Percentiles rank a stretch among this genome's conserved stretches.
Conservation (phyloP, 208 protist species). For the Naegleria lovaniensis region DNA sequence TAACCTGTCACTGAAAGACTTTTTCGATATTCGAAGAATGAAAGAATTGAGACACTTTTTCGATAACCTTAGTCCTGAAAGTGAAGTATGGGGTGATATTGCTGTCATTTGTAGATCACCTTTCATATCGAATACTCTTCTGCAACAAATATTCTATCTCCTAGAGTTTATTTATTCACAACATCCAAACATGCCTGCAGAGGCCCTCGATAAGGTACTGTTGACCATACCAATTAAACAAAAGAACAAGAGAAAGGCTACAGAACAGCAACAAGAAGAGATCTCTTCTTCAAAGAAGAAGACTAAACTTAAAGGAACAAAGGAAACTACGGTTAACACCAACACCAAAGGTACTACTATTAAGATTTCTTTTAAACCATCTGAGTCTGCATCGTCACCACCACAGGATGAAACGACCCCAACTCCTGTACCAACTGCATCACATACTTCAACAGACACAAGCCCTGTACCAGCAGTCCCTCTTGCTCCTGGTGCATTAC, state of each 20-base stretch:
- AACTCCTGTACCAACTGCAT: not conserved
- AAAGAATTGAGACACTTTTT: conserved; percentile 7
- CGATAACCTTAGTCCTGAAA: not conserved
- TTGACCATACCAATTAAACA: not conserved
- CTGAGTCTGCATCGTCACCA: not conserved
- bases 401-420: not conserved
- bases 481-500: not conserved
- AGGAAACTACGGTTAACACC: not conserved
- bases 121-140: not conserved
- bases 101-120: not conserved
- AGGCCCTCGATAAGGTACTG: not conserved
- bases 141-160: conserved; percentile 12
- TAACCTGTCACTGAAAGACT: not conserved
- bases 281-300: not conserved
- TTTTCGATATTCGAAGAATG: conserved; percentile 13
- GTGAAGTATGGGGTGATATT: conserved; percentile 2
- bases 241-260: conserved; percentile 2
- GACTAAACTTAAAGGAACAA: not conserved
- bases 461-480: not conserved
- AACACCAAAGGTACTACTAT: not conserved
- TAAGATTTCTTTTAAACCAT: conserved; percentile 2
- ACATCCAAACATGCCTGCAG: not conserved
- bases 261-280: not conserved
- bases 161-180: conserved; percentile 15
- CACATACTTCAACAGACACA: not conserved